Evolutionary conservation across 495 filamentous ascomycete genomes (phyloP), one percentile per base, ranked within the genome.

Genomic region (Penicillium angulare): DNA sequence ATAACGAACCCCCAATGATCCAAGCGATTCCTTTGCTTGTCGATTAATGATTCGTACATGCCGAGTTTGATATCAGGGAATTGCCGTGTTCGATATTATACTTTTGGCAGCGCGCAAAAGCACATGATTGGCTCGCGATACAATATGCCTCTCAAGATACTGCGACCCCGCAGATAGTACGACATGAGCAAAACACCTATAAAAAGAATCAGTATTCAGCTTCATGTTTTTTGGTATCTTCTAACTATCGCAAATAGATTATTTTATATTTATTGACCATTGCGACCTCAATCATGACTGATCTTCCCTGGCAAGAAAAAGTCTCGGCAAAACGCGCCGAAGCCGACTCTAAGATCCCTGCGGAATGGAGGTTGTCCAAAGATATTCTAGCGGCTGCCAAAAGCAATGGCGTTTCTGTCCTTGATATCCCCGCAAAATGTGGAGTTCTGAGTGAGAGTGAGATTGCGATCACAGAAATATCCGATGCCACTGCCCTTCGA

Each of bases 401-500:
- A 9, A 12, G 1, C 13, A 12, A 31, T 9, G 8, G 27, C 13
- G 27, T 7, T 9, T 31, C 27, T 31, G 27, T 31, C 13, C 56
- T 75, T 17, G 60, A 68, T 35, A 50, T 73, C 17, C 74, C 78
- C 10, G 50, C 59, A 3, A 46, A 53, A 5, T 71, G 66, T 31
- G 75, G 73, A 1, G 55, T 86, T 3, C 57, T 87, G n/a, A 73
- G 61, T 9, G 20, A 55, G 0, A 53, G 66, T 2, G 80, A 86
- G 52, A 49, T 84, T 0, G 53, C 63, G 6, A 82, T 86, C 24
- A 84, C 82, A 3, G 81, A 82, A 41, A 59, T 65, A 0, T 60
- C 68, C 47, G 67, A 78, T 53, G 82, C 80, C 0, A 77, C 73
- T 0, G 65, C 65, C 9, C 61, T 76, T 7, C 43, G 67, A 0